These are phyloP conservation scores for Colletotrichum abscissum DNA, from an alignment of 2,329 filamentous ascomycete genomes.

Conservation along the genomic window DNA sequence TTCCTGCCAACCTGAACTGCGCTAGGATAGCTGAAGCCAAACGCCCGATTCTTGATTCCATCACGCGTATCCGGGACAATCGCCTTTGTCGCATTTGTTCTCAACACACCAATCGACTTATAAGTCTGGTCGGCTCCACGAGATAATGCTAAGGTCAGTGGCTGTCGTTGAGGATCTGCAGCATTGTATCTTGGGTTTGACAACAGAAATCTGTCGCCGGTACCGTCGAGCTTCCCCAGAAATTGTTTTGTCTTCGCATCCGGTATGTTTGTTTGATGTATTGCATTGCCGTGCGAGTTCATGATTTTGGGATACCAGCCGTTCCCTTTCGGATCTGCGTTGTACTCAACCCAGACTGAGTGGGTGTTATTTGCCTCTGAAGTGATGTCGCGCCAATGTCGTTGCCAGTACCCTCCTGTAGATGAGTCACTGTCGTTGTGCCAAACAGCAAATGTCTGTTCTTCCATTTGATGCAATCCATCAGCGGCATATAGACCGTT, in stretches of 20 bases:
- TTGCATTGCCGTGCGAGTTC: conserved; percentile 36
- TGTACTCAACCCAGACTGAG: conserved; percentile 40
- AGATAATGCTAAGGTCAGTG: conserved; percentile 37
- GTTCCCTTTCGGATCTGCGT: conserved; percentile 26
- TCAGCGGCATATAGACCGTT: conserved; percentile 35
- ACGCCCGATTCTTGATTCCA: conserved; percentile 37
- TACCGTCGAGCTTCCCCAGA: conserved; percentile 28
- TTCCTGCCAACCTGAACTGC: conserved; percentile 38
- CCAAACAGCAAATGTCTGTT: conserved; percentile 40
- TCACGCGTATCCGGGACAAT: conserved; percentile 41
- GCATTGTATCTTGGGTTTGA: conserved; percentile 39
- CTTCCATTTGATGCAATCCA: conserved; percentile 39
- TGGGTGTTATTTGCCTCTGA: conserved; percentile 37
- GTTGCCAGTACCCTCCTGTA: conserved; percentile 40
- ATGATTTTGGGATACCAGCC: conserved; percentile 39
- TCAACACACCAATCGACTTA: conserved; percentile 36
- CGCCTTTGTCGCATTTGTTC: conserved; percentile 36
- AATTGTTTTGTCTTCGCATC: conserved; percentile 41
- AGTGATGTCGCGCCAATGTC: conserved; percentile 41
- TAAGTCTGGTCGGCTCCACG: conserved; percentile 31
- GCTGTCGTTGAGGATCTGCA: conserved; percentile 34
- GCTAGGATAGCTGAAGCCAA: conserved; percentile 40
- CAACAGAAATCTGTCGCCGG: conserved; percentile 29
- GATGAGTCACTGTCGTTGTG: conserved; percentile 35
- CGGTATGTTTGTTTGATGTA: conserved; percentile 39